Conservation (phyloP, 2,329 filamentous ascomycete genomes). For the Colletotrichum spaethianum region DNA sequence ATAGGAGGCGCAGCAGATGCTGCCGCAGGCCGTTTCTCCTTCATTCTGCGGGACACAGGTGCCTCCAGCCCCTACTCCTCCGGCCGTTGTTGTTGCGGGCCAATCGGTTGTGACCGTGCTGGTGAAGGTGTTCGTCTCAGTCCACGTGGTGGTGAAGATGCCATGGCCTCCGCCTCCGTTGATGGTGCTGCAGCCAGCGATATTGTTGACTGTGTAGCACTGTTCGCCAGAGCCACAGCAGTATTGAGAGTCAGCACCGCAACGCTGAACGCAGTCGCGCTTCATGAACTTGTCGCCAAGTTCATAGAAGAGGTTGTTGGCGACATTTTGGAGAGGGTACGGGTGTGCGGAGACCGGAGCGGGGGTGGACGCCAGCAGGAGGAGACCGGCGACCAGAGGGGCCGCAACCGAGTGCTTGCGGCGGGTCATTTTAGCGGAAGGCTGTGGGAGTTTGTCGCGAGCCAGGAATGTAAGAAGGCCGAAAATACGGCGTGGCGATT, state of each 20-base stretch:
- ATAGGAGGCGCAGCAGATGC: constrained; percentile 78
- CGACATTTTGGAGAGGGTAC: constrained; percentile 53
- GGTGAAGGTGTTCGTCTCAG: constrained; percentile 72
- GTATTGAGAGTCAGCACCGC: constrained; percentile 68
- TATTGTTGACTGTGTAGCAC: constrained; percentile 66
- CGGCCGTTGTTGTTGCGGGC: constrained; percentile 59
- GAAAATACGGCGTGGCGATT: constrained; percentile 18
- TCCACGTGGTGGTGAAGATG: constrained; percentile 72
- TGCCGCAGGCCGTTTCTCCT: constrained; percentile 74
- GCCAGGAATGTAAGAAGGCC: constrained; percentile 48
- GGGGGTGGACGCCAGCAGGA: constrained; percentile 56
- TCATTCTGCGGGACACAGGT: constrained; percentile 66
- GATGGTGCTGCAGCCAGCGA: constrained; percentile 63
- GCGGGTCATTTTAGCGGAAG: constrained; percentile 34
- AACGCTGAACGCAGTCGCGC: constrained; percentile 66
- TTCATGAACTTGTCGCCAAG: constrained; percentile 64
- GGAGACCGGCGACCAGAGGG: constrained; percentile 46
- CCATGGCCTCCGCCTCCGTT: constrained; percentile 51
- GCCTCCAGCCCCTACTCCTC: constrained; percentile 47
- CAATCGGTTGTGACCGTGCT: constrained; percentile 68
- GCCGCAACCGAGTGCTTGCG: constrained; percentile 27
- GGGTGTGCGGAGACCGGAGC: constrained; percentile 59
- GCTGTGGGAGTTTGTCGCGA: constrained; percentile 46
- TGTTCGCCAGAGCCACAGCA: constrained; percentile 66
- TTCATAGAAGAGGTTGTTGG: constrained; percentile 62